phyloP scores from a whole-genome alignment of 2,329 filamentous ascomycete genomes.

The Aspergillus proliferans region DNA sequence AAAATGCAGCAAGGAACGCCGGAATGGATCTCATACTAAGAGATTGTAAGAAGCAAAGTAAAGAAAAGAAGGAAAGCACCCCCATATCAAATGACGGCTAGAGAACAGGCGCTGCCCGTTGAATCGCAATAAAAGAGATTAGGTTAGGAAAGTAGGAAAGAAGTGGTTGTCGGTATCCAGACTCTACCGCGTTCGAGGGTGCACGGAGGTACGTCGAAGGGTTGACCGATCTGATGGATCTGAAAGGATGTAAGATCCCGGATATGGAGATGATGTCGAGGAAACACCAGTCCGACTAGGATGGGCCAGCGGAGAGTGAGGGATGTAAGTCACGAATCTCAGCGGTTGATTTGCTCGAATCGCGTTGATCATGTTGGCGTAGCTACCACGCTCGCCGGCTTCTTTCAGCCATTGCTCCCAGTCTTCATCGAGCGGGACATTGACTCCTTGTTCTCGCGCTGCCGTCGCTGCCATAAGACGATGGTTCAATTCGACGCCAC shows the following conservation, averaged over 20 bases:
- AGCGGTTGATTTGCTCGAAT: conserved; percentile 33
- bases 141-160: neutral
- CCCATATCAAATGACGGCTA: conserved; percentile 7
- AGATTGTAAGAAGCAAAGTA: conserved; percentile 2
- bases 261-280: conserved; percentile 11
- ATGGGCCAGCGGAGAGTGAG: conserved; percentile 11
- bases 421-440: conserved; percentile 40
- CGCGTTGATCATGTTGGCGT: conserved; percentile 35
- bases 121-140: conserved; percentile 3
- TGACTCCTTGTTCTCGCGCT: conserved; percentile 45
- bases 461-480: conserved; percentile 48
- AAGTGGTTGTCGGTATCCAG: neutral
- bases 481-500: conserved; percentile 47
- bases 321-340: conserved; percentile 21
- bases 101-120: neutral
- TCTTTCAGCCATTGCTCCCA: conserved; percentile 57
- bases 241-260: conserved; percentile 18
- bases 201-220: conserved; percentile 17
- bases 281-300: conserved; percentile 13
- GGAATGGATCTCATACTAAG: neutral
- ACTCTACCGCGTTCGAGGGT: conserved; percentile 21
- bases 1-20: neutral
- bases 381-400: conserved; percentile 46
- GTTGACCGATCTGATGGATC: conserved; percentile 14
- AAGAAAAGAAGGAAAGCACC: conserved; percentile 11